These are phyloP conservation scores for Trichoderma endophyticum DNA, from an alignment of 2,329 filamentous ascomycete species.

Conservation along the genomic window DNA sequence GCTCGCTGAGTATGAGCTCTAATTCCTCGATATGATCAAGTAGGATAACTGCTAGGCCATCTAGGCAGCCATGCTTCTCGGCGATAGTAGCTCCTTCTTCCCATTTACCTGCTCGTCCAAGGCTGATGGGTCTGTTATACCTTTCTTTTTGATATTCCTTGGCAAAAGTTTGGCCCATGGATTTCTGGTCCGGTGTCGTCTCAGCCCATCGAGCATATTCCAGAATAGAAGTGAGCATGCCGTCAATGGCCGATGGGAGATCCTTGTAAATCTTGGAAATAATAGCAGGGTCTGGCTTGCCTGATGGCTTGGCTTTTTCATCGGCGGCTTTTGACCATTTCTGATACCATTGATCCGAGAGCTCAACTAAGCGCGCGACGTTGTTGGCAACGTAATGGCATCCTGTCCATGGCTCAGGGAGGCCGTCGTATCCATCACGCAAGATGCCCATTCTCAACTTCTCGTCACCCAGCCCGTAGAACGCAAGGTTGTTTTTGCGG, in stretches of 20 bases:
- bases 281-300: slow-evolving; percentile 38
- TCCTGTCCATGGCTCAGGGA: slow-evolving; percentile 86
- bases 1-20: slow-evolving; percentile 29
- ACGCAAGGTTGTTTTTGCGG: slow-evolving; percentile 62
- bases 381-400: slow-evolving; percentile 61
- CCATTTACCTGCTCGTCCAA: slow-evolving; percentile 56
- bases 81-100: slow-evolving; percentile 57
- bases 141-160: slow-evolving; percentile 50
- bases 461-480: slow-evolving; percentile 72
- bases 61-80: slow-evolving; percentile 54
- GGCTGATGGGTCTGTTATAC: slow-evolving; percentile 49
- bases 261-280: slow-evolving; percentile 46
- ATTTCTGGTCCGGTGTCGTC: slow-evolving; percentile 43
- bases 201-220: slow-evolving; percentile 52
- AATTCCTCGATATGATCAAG: slow-evolving; percentile 50
- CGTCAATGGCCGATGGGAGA: slow-evolving; percentile 51
- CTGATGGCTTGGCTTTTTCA: slow-evolving; percentile 32
- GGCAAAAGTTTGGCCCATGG: slow-evolving; percentile 44
- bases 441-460: slow-evolving; percentile 64
- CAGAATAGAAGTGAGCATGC: slow-evolving; percentile 52
- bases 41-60: slow-evolving; percentile 54
- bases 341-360: slow-evolving; percentile 55
- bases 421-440: slow-evolving; percentile 59
- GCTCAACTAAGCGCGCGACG: slow-evolving; percentile 56
- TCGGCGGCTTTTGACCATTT: slow-evolving; percentile 43